These are phyloP conservation scores for Capronia americana DNA, from an alignment of 2,329 filamentous ascomycete genomes.

Conservation along the genomic window DNA sequence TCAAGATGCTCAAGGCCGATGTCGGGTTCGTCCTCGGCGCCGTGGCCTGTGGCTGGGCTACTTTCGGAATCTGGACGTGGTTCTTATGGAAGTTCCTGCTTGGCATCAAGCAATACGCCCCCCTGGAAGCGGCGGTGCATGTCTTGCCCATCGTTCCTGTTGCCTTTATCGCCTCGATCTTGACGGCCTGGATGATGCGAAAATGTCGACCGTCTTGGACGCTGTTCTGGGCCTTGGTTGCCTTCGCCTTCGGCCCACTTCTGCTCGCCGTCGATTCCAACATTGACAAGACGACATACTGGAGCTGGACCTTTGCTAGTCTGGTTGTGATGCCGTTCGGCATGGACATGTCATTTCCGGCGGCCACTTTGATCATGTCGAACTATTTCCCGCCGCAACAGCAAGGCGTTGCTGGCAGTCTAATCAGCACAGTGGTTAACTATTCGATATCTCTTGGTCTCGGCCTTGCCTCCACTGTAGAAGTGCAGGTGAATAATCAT, in stretches of 20 bases:
- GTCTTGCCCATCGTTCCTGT: conserved; percentile 43
- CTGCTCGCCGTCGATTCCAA: conserved; percentile 46
- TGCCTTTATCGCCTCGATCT: conserved; percentile 45
- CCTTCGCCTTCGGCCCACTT: conserved; percentile 40
- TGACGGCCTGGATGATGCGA: conserved; percentile 39
- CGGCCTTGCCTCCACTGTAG: conserved; percentile 41
- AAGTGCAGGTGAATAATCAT: conserved; percentile 37
- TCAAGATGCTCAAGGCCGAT: conserved; percentile 54
- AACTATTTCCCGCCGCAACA: conserved; percentile 41
- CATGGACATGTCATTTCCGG: conserved; percentile 43
- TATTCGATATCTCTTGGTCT: conserved; percentile 42
- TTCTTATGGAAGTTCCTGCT: conserved; percentile 44
- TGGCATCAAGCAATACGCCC: conserved; percentile 39
- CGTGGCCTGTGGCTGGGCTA: conserved; percentile 59
- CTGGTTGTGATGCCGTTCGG: conserved; percentile 62
- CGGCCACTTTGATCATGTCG: conserved; percentile 41
- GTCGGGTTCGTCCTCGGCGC: conserved; percentile 62
- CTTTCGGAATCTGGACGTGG: conserved; percentile 59
- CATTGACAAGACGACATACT: conserved; percentile 56
- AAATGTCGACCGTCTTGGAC: conserved; percentile 42
- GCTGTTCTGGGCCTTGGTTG: conserved; percentile 47
- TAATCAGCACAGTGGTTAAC: conserved; percentile 42
- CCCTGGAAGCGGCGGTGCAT: conserved; percentile 44
- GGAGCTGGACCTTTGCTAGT: conserved; percentile 67
- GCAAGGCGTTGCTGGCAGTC: conserved; percentile 41